Percentiles rank a stretch among this genome's conserved stretches.
These are phyloP conservation scores for Ligustrum vulgare DNA, from an alignment of 257 asterid genomes.

Conservation along the genomic window DNA sequence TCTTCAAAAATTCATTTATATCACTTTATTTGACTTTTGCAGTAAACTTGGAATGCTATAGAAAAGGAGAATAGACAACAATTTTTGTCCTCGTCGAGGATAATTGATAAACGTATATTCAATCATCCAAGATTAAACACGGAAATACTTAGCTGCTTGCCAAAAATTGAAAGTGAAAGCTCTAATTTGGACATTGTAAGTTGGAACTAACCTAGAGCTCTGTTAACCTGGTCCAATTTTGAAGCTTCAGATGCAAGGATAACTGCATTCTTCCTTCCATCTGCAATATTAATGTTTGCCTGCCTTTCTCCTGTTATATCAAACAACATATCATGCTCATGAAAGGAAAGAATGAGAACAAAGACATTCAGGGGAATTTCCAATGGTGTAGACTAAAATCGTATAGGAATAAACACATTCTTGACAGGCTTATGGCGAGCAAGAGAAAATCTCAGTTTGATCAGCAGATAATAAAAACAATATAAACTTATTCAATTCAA, in stretches of 20 bases:
- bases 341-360: constrained; percentile 5
- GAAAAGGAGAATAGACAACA: no score
- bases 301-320: constrained; percentile 79
- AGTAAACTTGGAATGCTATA: not conserved
- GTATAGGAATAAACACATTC: not conserved
- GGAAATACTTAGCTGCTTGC: not conserved
- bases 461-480: not conserved
- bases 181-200: not conserved
- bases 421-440: not conserved
- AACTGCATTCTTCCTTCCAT: constrained; percentile 63
- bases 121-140: not conserved
- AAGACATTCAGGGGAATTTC: not conserved
- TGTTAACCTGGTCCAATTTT: constrained; percentile 78
- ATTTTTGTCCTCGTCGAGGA: no score
- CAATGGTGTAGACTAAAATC: constrained; percentile 1
- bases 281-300: constrained; percentile 78
- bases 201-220: constrained; percentile 71
- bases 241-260: constrained; percentile 95
- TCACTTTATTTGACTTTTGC: not conserved
- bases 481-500: not conserved
- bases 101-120: not conserved
- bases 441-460: not conserved
- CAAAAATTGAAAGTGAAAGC: not conserved
- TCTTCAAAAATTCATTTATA: not conserved
- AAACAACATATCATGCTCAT: constrained; percentile 15